These are phyloP conservation scores for Pichia sp. DNA, from an alignment of 1,139 yeast species.

Conservation along the genomic window DNA sequence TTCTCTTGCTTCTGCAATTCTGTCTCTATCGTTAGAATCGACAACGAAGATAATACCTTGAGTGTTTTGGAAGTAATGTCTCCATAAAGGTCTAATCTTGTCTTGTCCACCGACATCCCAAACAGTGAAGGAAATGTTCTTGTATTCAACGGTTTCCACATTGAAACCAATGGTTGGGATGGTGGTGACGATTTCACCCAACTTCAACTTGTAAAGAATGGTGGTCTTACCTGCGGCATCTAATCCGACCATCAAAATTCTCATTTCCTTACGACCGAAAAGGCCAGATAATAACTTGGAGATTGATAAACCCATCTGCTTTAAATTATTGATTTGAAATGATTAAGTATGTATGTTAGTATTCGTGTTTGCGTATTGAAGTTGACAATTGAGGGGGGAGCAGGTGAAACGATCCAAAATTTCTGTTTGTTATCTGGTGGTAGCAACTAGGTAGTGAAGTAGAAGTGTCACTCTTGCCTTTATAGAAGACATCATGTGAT, in stretches of 20 bases:
- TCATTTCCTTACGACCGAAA: constrained; percentile 76
- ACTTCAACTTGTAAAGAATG: constrained; percentile 79
- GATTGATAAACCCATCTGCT: constrained; percentile 75
- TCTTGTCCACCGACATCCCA: constrained; percentile 99
- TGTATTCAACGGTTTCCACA: constrained; percentile 91
- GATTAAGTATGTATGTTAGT: constrained; percentile 4
- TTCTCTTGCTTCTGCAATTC: constrained; percentile 89
- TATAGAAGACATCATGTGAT: too few species aligned
- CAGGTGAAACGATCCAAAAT: too few species aligned
- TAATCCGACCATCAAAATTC: constrained; percentile 91
- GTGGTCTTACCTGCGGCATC: constrained; percentile 94
- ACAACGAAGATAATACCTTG: constrained; percentile 92
- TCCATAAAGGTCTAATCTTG: constrained; percentile 92
- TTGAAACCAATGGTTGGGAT: constrained; percentile 93
- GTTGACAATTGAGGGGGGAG: too few species aligned
- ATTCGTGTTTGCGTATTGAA: too few species aligned
- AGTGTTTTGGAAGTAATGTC: constrained; percentile 91
- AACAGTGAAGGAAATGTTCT: constrained; percentile 88
- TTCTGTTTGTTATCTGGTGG: too few species aligned
- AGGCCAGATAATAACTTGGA: constrained; percentile 86
- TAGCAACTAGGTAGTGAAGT: too few species aligned
- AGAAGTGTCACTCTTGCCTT: too few species aligned
- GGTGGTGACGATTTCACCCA: constrained; percentile 89
- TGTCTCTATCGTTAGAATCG: constrained; percentile 90
- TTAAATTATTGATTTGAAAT: background rate